Percentiles rank a stretch among this genome's conserved stretches.
Evolutionary conservation across 768 basidiomycete genomes (phyloP).

Genomic region (Kwoniella bestiolae): DNA sequence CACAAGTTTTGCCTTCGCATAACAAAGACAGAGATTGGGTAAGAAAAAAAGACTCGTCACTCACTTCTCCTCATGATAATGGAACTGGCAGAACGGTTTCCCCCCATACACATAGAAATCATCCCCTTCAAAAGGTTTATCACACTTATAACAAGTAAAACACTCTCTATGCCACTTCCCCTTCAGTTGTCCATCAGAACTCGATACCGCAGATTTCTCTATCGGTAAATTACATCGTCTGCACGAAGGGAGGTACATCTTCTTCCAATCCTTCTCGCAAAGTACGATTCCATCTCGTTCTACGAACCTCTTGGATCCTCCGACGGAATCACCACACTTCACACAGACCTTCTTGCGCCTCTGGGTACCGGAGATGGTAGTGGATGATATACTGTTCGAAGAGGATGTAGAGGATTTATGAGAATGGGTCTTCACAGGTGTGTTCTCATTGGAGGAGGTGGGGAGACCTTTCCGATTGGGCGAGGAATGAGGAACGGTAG

Average conservation of each 20-base stretch:
- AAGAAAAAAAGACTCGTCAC: constrained; percentile 16
- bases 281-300: constrained; percentile 79
- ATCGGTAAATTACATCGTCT: constrained; percentile 84
- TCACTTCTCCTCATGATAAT: constrained; percentile 86
- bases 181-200: constrained; percentile 89
- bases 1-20: not conserved
- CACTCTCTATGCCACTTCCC: constrained; percentile 93
- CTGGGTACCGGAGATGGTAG: constrained; percentile 2
- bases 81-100: constrained; percentile 86
- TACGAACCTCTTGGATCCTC: constrained; percentile 70
- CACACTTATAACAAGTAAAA: constrained; percentile 84
- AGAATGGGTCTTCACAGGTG: not conserved
- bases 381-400: constrained; percentile 10
- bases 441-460: not conserved
- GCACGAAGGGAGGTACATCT: constrained; percentile 93
- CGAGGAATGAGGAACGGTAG: constrained; percentile 22
- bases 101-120: constrained; percentile 90
- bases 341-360: constrained; percentile 62
- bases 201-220: constrained; percentile 87
- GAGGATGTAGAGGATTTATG: constrained; percentile 14
- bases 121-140: constrained; percentile 87
- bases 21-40: not conserved
- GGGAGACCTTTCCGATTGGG: constrained; percentile 8
- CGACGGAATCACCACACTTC: constrained; percentile 71
- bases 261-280: constrained; percentile 93